These are phyloP conservation scores for Phytopythium oedochilum DNA, from an alignment of 352 stramenopile species.

Conservation along the genomic window DNA sequence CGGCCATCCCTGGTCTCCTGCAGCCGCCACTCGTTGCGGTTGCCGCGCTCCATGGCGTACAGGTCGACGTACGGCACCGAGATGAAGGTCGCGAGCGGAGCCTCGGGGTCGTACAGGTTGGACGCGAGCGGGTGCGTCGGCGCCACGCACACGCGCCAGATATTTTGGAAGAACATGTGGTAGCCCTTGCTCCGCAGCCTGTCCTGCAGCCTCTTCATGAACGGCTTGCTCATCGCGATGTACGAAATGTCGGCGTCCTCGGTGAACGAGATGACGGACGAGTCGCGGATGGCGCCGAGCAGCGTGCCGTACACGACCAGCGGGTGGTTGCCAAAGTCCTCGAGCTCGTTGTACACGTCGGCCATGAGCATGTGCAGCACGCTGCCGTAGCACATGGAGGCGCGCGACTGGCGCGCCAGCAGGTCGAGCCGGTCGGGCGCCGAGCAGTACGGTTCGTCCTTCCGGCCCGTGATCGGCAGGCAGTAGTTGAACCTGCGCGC, in stretches of 20 bases:
- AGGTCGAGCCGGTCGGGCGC: slow-evolving; percentile 41
- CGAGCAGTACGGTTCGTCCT: slow-evolving; percentile 40
- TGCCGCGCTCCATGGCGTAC: slow-evolving; percentile 23
- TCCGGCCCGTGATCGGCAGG: slow-evolving; percentile 38
- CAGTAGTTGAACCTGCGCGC: slow-evolving; percentile 24
- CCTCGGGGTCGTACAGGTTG: slow-evolving; percentile 24
- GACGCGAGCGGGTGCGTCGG: slow-evolving; percentile 32
- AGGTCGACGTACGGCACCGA: slow-evolving; percentile 33
- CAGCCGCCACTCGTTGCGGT: slow-evolving; percentile 5
- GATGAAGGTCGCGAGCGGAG: slow-evolving; percentile 5
- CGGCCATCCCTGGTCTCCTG: slow-evolving; percentile 9
- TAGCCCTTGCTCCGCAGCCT: slow-evolving; percentile 34
- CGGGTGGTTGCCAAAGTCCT: slow-evolving; percentile 15
- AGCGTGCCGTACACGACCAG: slow-evolving; percentile 38
- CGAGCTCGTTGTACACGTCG: slow-evolving; percentile 44
- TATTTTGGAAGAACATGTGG: slow-evolving; percentile 34
- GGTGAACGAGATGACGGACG: slow-evolving; percentile 44
- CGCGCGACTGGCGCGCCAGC: slow-evolving; percentile 16
- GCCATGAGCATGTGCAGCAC: slow-evolving; percentile 50
- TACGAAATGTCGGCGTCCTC: slow-evolving; percentile 49
- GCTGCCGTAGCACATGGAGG: slow-evolving; percentile 37
- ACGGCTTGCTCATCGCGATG: slow-evolving; percentile 9
- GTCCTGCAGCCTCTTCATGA: slow-evolving; percentile 10
- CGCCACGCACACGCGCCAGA: slow-evolving; percentile 37
- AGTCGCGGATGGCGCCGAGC: slow-evolving; percentile 42